Conservation (phyloP, 139 green algal genomes). For the Raphidocelis subcapitata region DNA sequence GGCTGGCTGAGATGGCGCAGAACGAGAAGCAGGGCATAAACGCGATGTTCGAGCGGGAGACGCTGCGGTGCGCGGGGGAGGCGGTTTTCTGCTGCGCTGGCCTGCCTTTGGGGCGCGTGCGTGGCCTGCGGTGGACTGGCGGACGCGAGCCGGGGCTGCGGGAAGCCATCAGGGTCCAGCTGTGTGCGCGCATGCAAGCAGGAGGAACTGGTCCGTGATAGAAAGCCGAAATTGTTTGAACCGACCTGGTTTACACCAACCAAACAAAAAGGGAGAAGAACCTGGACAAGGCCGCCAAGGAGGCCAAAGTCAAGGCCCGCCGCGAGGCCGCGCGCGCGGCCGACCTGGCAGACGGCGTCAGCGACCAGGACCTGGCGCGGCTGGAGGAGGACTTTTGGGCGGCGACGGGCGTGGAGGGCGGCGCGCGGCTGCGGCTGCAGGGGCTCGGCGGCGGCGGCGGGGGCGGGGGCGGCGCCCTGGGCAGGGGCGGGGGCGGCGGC, state of each 20-base stretch:
- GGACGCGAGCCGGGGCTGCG: no score
- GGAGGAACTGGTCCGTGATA: no score
- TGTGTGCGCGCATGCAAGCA: no score
- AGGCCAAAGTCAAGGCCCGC: conserved; percentile 70
- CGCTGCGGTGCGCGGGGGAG: conserved; percentile 25
- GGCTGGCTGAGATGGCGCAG: conserved; percentile 70
- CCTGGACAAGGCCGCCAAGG: conserved; percentile 88
- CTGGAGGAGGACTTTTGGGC: conserved; percentile 64
- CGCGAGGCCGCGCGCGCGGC: conserved; percentile 73
- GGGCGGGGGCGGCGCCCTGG: not conserved
- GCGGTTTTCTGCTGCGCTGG: not conserved
- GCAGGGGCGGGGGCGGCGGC: no score
- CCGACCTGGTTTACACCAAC: no score
- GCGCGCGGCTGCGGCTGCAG: conserved; percentile 6
- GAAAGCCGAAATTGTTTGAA: no score
- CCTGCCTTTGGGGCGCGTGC: not conserved
- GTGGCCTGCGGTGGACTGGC: no score
- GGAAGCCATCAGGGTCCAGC: no score
- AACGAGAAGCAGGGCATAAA: conserved; percentile 83
- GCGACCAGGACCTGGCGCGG: conserved; percentile 60
- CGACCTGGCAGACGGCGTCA: conserved; percentile 57
- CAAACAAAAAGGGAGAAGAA: conserved; percentile 76
- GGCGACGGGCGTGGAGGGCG: conserved; percentile 1
- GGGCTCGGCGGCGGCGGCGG: not conserved
- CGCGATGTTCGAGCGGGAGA: conserved; percentile 69